These are phyloP conservation scores for Mariannaea elegans DNA, from an alignment of 2,329 filamentous ascomycete species.

Conservation along the genomic window DNA sequence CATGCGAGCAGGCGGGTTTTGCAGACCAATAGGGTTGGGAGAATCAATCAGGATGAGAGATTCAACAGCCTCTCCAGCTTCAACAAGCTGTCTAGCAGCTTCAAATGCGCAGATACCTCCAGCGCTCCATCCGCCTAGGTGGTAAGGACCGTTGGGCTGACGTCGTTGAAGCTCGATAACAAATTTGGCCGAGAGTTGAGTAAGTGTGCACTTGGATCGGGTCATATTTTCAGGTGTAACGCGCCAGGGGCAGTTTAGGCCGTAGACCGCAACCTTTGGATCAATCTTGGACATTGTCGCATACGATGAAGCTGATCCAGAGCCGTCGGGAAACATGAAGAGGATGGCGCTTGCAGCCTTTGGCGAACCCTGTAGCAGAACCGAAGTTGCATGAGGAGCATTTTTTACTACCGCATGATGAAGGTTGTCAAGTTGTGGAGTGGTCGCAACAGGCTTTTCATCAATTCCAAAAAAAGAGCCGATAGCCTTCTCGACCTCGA, in stretches of 20 bases:
- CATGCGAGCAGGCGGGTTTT: slow-evolving; percentile 69
- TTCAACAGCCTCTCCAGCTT: slow-evolving; percentile 65
- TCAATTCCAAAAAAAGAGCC: slow-evolving; percentile 5
- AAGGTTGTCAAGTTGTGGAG: neutral
- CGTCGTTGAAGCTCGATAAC: slow-evolving; percentile 73
- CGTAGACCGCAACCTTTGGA: slow-evolving; percentile 59
- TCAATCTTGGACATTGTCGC: slow-evolving; percentile 49
- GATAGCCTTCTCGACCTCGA: slow-evolving; percentile 30
- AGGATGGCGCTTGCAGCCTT: slow-evolving; percentile 21
- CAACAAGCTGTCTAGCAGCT: slow-evolving; percentile 67
- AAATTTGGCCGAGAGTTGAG: slow-evolving; percentile 49
- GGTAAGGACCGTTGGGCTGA: slow-evolving; percentile 74
- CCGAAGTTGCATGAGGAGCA: slow-evolving; percentile 32
- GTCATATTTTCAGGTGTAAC: slow-evolving; percentile 66
- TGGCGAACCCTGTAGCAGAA: slow-evolving; percentile 33
- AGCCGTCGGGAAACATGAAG: slow-evolving; percentile 44
- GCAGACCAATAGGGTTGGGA: slow-evolving; percentile 72
- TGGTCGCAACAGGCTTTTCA: neutral
- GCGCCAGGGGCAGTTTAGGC: slow-evolving; percentile 70
- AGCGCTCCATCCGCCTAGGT: slow-evolving; percentile 78
- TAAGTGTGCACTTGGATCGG: slow-evolving; percentile 36
- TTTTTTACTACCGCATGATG: slow-evolving; percentile 16
- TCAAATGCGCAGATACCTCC: slow-evolving; percentile 78
- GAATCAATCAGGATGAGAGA: slow-evolving; percentile 72
- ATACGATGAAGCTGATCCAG: slow-evolving; percentile 42